A percentile compares a stretch with the other conserved stretches of the same genome.
Evolutionary conservation across 768 basidiomycete genomes (phyloP).

Genomic region (Coprinopsis cinerea): DNA sequence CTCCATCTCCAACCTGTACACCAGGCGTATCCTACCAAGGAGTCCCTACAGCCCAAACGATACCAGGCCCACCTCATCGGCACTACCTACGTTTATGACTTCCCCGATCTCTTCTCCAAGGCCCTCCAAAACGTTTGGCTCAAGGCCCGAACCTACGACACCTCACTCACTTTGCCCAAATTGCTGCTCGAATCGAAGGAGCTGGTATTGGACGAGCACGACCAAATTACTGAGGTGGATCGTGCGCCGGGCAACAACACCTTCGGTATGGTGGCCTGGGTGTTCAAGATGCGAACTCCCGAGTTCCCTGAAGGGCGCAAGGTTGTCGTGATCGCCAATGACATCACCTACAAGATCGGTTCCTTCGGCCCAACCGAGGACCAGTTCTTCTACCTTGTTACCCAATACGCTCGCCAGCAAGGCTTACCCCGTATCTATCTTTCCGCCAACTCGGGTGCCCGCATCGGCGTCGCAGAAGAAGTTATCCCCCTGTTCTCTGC

Average conservation of each 20-base stretch:
- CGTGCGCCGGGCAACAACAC: constrained; percentile 91
- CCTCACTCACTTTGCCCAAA: constrained; percentile 70
- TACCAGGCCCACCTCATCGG: constrained; percentile 98
- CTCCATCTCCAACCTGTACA: constrained; percentile 94
- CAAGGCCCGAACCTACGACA: constrained; percentile 56
- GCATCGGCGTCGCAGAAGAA: constrained; percentile 94
- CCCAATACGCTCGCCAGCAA: constrained; percentile 82
- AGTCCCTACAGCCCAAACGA: constrained; percentile 96
- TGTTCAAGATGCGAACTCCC: constrained; percentile 86
- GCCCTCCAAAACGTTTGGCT: constrained; percentile 92
- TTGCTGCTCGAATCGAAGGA: constrained; percentile 79
- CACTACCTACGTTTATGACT: constrained; percentile 98
- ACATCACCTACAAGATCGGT: constrained; percentile 98
- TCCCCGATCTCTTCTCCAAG: constrained; percentile 98
- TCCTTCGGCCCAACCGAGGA: constrained; percentile 96
- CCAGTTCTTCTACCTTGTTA: constrained; percentile 93
- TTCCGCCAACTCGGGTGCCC: constrained; percentile 97
- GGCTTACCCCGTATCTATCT: constrained; percentile 96
- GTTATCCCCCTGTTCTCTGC: constrained; percentile 80
- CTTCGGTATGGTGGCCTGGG: constrained; percentile 98
- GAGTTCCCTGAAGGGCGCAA: constrained; percentile 88
- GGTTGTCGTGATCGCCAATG: constrained; percentile 90
- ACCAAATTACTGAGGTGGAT: constrained; percentile 84
- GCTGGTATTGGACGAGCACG: constrained; percentile 90
- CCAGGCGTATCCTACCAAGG: constrained; percentile 92